Evolutionary conservation across 2,329 filamentous ascomycete genomes (phyloP), one percentile per base, ranked within the genome.

Genomic region (Sclerotinia nivalis): DNA sequence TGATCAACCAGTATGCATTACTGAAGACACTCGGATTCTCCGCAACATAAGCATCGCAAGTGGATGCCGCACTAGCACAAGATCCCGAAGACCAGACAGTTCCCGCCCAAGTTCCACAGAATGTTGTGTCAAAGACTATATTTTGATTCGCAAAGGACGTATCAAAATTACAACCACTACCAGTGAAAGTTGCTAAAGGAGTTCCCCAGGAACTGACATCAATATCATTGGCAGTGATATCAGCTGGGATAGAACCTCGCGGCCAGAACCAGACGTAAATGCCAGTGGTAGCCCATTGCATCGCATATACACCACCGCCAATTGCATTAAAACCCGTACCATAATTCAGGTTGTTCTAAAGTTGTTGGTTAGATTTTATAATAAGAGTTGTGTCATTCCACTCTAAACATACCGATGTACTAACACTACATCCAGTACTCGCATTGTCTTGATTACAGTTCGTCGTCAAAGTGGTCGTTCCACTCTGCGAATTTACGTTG

Each of bases 191-290:
- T 1, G 90, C 91, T 6, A 87, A 80, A 0, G 93, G 92, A 2
- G 82, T 82, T 1, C 88, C 90, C 92, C 92, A 96, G 15, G 75
- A 79, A 0, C 79, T 77, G 0, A 91, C 31, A 45, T 91, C 60
- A 89, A 81, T 0, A 91, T 92, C 12, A 75, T 82, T 55, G 13
- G 60, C 78, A 82, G 50, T 84, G 61, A 94, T 89, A 76, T 95
- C 89, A 0, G 79, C 76, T 0, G 93, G 92, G 47, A 93, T 86
- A 8, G 79, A 77, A 43, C 80, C 80, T 34, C 90, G 87, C 2
- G 88, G 81, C 80, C 93, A 96, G 81, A 91, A 91, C 88, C 89
- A 96, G 72, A 96, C 83, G 68, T 84, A 88, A 78, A 96, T 91
- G 69, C 84, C 85, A 2, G 86, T 79, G 7, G 82, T 80, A 60